Percentiles rank a stretch among this genome's conserved stretches.
Evolutionary conservation across 108 stramenopile genomes (phyloP).

Genomic region (Cyclotella sp.): DNA sequence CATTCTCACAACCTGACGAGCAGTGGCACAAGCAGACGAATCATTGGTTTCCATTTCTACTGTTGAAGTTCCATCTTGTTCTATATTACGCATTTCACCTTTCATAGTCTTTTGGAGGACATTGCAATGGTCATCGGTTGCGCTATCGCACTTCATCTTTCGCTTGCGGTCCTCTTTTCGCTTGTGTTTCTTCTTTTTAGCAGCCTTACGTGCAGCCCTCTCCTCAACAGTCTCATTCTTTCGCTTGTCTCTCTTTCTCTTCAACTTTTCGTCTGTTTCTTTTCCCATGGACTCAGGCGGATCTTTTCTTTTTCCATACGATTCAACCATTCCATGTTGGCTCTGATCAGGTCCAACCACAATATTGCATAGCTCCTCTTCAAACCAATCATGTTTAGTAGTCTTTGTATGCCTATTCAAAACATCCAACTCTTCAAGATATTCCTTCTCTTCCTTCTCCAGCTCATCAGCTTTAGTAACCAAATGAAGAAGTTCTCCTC

Average conservation of each 20-base stretch:
- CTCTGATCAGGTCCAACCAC: background rate
- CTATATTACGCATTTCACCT: too few relatives aligned
- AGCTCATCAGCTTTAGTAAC: constrained; percentile 41
- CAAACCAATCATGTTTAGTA: constrained; percentile 17
- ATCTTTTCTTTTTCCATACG: constrained; percentile 23
- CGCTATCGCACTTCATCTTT: background rate
- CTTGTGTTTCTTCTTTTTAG: constrained; percentile 33
- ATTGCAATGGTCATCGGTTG: background rate
- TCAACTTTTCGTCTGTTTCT: constrained; percentile 24
- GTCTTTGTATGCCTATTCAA: background rate
- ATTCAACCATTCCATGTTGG: background rate
- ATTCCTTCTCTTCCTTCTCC: constrained; percentile 37
- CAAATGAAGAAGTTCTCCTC: constrained; percentile 42
- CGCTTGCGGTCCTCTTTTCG: constrained; percentile 23
- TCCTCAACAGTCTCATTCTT: constrained; percentile 32
- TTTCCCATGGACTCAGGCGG: background rate
- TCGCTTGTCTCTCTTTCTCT: constrained; percentile 30
- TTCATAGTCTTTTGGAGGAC: too few relatives aligned
- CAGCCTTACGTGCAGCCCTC: constrained; percentile 26
- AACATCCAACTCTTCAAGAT: constrained; percentile 36
- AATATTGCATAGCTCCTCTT: background rate
- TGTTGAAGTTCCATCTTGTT: background rate
- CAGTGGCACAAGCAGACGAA: background rate
- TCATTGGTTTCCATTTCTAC: background rate
- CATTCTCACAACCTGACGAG: background rate